Percentiles rank a stretch among this genome's conserved stretches.
These are phyloP conservation scores for Cordia subcordata DNA, from an alignment of 257 asterid genomes.

Conservation along the genomic window DNA sequence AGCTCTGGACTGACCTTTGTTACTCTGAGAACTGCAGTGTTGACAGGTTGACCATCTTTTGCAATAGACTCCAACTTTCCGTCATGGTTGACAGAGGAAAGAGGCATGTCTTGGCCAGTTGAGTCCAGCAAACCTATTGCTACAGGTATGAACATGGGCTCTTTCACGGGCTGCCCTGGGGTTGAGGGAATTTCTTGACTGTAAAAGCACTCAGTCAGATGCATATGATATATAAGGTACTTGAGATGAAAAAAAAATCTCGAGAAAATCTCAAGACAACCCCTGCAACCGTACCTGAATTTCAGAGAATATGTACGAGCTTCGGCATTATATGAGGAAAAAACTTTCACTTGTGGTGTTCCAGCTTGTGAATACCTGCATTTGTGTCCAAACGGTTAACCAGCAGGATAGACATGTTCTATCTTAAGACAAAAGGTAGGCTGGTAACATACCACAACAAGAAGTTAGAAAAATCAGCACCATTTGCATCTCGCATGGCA, in stretches of 20 bases:
- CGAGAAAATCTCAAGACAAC: too few species aligned
- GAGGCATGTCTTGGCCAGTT: slow-evolving; percentile 63
- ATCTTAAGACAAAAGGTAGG: slow-evolving; percentile 16
- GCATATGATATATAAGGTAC: slow-evolving; percentile 3
- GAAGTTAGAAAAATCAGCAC: slow-evolving; percentile 76
- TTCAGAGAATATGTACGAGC: slow-evolving; percentile 64
- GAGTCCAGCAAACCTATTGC: slow-evolving; percentile 67
- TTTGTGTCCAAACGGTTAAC: slow-evolving; percentile 4
- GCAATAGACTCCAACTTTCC: slow-evolving; percentile 47
- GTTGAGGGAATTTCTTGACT: slow-evolving; percentile 96
- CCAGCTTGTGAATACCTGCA: slow-evolving; percentile 99
- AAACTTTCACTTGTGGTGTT: slow-evolving; percentile 72
- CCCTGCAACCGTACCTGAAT: slow-evolving; percentile 51
- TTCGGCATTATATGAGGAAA: slow-evolving; percentile 52
- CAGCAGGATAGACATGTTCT: not conserved
- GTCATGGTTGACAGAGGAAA: slow-evolving; percentile 45
- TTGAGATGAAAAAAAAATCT: not conserved
- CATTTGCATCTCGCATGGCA: slow-evolving; percentile 98
- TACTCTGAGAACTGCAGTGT: slow-evolving; percentile 57
- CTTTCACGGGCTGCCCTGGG: slow-evolving; percentile 82
- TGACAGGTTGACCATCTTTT: slow-evolving; percentile 31
- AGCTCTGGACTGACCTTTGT: slow-evolving; percentile 48
- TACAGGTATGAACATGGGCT: slow-evolving; percentile 80
- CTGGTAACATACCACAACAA: slow-evolving; percentile 56
- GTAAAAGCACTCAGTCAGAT: slow-evolving; percentile 22